Evolutionary conservation across 1,139 yeast genomes (phyloP).

Genomic region (Diutina neorugosa): DNA sequence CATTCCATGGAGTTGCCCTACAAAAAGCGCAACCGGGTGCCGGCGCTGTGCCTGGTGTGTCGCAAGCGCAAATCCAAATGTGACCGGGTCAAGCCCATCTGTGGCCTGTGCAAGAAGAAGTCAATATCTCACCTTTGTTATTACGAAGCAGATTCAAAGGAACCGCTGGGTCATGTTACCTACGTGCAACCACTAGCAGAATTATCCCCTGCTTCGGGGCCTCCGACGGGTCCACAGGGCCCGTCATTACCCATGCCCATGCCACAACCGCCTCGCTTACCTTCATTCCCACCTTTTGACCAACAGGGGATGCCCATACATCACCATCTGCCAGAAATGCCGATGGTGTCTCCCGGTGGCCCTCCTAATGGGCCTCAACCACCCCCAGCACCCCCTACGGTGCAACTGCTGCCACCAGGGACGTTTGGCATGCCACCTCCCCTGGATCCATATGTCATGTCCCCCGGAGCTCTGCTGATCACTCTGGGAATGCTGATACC

Average conservation of each 20-base stretch:
- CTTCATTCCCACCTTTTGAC: neutral
- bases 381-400: neutral
- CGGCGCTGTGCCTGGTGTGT: slow-evolving; percentile 36
- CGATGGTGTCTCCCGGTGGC: neutral
- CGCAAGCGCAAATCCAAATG: slow-evolving; percentile 37
- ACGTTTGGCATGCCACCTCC: neutral
- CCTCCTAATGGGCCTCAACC: neutral
- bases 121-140: slow-evolving; percentile 66
- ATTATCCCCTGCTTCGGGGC: neutral
- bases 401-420: neutral
- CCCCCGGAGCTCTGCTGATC: neutral
- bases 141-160: slow-evolving; percentile 30
- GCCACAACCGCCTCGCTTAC: neutral
- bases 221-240: neutral
- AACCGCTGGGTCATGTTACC: neutral
- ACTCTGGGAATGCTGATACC: neutral
- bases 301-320: neutral
- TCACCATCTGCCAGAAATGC: neutral
- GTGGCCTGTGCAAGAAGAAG: slow-evolving; percentile 61
- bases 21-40: slow-evolving; percentile 25
- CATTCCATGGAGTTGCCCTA: slow-evolving; percentile 2
- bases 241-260: neutral
- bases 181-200: slow-evolving; percentile 1
- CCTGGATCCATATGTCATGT: neutral
- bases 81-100: slow-evolving; percentile 56